A percentile compares a stretch with the other conserved stretches of the same genome.
These are phyloP conservation scores for Thinopyrum elongatum DNA, from an alignment of 176 grass and related monocot genomes.

Conservation along the genomic window DNA sequence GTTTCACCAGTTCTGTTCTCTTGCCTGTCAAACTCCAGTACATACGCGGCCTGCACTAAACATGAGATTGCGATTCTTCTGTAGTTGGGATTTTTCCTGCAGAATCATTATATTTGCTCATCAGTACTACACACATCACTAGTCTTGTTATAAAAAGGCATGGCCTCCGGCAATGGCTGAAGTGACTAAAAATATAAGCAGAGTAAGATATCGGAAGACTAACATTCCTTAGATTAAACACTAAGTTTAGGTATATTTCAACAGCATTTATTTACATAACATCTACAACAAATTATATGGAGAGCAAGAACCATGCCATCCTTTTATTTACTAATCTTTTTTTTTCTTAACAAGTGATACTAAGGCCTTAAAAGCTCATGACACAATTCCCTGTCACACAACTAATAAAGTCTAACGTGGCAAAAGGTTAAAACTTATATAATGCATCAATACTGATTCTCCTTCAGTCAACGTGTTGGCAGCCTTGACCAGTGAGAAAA, in stretches of 20 bases:
- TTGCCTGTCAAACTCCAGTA: slow-evolving; percentile 82
- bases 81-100: slow-evolving; percentile 80
- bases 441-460: not conserved
- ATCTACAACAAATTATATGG: not conserved
- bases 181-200: not conserved
- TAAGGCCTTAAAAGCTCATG: not conserved
- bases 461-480: not conserved
- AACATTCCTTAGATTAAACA: not conserved
- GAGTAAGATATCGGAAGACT: not conserved
- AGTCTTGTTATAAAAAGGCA: not conserved
- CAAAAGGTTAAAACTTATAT: not conserved
- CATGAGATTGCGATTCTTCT: slow-evolving; percentile 75
- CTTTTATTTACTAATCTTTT: not conserved
- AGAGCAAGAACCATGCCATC: not conserved
- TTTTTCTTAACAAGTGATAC: not conserved
- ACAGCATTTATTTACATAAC: not conserved
- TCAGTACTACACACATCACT: not conserved
- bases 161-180: not conserved
- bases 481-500: not conserved
- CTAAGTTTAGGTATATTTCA: not conserved
- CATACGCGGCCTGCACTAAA: slow-evolving; percentile 68
- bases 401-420: not conserved
- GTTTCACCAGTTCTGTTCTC: slow-evolving; percentile 41
- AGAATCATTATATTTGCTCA: not conserved
- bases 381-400: not conserved